Evolutionary conservation across 257 asterid genomes (phyloP).

Genomic region (Gentiana straminea): DNA sequence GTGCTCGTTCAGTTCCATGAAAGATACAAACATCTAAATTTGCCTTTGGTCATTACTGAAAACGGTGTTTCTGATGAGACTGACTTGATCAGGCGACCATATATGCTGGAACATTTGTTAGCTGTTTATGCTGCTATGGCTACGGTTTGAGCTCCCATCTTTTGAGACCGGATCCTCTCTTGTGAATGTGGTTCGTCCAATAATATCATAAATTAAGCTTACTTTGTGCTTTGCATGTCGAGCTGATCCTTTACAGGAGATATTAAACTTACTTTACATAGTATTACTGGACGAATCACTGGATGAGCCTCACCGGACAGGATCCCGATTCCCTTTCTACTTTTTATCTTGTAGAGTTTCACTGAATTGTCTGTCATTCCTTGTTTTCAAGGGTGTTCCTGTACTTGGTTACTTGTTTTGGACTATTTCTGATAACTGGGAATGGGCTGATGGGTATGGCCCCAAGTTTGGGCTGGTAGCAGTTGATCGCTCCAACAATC

Average conservation of each 20-base stretch:
- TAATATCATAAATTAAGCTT: no score
- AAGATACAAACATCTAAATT: slow-evolving; percentile 69
- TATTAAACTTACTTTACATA: no score
- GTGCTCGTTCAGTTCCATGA: slow-evolving; percentile 67
- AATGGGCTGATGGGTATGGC: slow-evolving; percentile 99
- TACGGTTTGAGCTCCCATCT: slow-evolving; percentile 34
- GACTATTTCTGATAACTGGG: slow-evolving; percentile 99
- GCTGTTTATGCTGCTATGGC: slow-evolving; percentile 79
- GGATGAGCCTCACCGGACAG: no score
- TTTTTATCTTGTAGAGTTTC: background rate
- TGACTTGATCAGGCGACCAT: slow-evolving; percentile 78
- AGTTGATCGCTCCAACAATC: slow-evolving; percentile 74
- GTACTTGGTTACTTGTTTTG: slow-evolving; percentile 87
- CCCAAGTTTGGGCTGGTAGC: slow-evolving; percentile 95
- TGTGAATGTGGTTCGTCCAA: background rate
- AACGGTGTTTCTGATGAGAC: slow-evolving; percentile 87
- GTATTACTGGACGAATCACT: no score
- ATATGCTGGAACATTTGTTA: slow-evolving; percentile 80
- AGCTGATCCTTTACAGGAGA: no score
- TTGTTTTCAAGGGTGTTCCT: slow-evolving; percentile 57
- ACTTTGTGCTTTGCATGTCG: no score
- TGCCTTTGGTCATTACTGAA: slow-evolving; percentile 69
- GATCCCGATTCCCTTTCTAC: no score
- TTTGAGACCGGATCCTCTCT: background rate
- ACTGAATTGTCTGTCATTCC: slow-evolving; percentile 7